phyloP scores from a whole-genome alignment of 2,329 filamentous ascomycete species.

The Venturia asperata region DNA sequence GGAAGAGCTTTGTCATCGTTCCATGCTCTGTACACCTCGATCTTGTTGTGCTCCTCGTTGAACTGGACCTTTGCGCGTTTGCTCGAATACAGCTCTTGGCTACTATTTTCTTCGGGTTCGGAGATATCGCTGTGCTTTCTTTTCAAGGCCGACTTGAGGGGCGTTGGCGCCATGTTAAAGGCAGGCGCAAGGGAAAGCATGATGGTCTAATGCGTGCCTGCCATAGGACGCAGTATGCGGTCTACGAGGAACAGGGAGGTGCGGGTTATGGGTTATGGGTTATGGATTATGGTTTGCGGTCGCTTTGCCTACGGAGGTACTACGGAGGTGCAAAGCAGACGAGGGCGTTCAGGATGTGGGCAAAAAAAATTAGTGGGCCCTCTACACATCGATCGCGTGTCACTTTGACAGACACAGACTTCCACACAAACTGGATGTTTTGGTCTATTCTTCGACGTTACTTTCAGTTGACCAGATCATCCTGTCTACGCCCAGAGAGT shows the following conservation, averaged over 20 bases:
- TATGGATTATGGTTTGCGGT: neutral
- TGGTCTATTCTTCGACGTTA: neutral
- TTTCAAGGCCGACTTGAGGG: conserved; percentile 18
- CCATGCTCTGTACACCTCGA: conserved; percentile 37
- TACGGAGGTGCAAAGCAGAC: neutral
- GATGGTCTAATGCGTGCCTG: conserved; percentile 4
- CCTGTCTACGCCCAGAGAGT: neutral
- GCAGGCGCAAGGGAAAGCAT: conserved; percentile 14
- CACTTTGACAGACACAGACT: neutral
- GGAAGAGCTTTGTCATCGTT: conserved; percentile 47
- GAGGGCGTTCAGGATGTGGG: neutral
- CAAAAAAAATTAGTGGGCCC: neutral
- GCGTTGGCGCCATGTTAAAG: conserved; percentile 10
- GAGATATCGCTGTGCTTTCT: conserved; percentile 14
- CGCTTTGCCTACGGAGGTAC: neutral
- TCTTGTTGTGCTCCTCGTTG: conserved; percentile 13
- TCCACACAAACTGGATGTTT: neutral
- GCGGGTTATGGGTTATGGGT: neutral
- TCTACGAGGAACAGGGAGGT: neutral
- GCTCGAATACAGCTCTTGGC: neutral
- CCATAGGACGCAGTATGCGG: neutral
- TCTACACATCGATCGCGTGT: neutral
- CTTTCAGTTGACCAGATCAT: neutral
- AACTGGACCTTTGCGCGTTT: conserved; percentile 18
- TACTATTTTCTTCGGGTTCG: neutral